These are phyloP conservation scores for Raphanus hybrid DNA, from an alignment of 441 rosid genomes.

Conservation along the genomic window DNA sequence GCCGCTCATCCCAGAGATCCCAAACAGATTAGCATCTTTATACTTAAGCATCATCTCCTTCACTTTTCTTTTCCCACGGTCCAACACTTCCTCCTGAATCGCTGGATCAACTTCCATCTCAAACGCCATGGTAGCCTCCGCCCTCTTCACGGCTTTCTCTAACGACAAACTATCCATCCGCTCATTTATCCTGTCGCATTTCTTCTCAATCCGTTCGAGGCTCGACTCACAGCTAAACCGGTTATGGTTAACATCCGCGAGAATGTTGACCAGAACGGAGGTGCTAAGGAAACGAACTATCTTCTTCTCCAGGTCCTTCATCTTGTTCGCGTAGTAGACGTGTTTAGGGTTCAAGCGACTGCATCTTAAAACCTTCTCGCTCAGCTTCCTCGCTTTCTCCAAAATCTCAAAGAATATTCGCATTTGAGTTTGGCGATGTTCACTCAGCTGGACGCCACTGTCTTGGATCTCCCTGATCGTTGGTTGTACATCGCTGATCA, in stretches of 20 bases:
- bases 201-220: conserved; percentile 56
- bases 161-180: conserved; percentile 57
- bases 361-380: conserved; percentile 49
- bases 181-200: conserved; percentile 47
- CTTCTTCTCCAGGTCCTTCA: conserved; percentile 67
- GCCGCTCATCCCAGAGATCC: conserved; percentile 74
- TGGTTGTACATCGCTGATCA: conserved; percentile 49
- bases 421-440: conserved; percentile 62
- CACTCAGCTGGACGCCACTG: conserved; percentile 71
- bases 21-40: conserved; percentile 43
- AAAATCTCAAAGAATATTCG: conserved; percentile 46
- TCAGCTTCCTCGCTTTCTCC: conserved; percentile 51
- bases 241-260: conserved; percentile 60
- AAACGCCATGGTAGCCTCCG: conserved; percentile 49
- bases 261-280: conserved; percentile 39
- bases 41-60: conserved; percentile 62
- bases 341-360: conserved; percentile 69
- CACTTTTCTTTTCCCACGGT: conserved; percentile 65
- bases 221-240: conserved; percentile 50
- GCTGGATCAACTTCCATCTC: conserved; percentile 40
- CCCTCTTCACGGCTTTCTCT: conserved; percentile 51
- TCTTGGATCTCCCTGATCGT: conserved; percentile 63
- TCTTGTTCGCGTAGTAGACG: conserved; percentile 54
- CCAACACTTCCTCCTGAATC: conserved; percentile 49
- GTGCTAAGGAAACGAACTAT: conserved; percentile 27